phyloP scores from a whole-genome alignment of 2,329 filamentous ascomycete species.

The Aureobasidium subglaciale region DNA sequence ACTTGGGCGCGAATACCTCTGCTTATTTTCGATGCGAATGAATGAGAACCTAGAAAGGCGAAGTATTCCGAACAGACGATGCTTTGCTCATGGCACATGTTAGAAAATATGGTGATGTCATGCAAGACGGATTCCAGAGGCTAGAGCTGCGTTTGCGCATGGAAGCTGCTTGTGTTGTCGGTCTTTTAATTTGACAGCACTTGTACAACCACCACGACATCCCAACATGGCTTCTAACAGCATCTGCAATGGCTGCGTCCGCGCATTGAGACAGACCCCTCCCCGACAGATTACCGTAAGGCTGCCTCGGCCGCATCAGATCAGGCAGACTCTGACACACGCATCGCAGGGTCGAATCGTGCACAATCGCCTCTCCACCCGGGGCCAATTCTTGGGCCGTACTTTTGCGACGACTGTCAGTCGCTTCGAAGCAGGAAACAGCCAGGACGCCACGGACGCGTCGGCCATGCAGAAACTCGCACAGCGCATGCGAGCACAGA shows the following conservation, averaged over 20 bases:
- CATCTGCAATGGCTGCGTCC: conserved; percentile 22
- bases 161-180: conserved; percentile 2
- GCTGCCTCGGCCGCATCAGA: conserved; percentile 15
- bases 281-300: conserved; percentile 16
- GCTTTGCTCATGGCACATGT: background rate
- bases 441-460: conserved; percentile 2
- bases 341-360: background rate
- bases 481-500: conserved; percentile 17
- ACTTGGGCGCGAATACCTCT: too few relatives aligned
- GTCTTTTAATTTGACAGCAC: background rate
- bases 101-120: conserved; percentile 5
- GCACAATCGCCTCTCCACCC: background rate
- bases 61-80: too few relatives aligned
- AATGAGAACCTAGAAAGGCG: too few relatives aligned
- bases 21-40: too few relatives aligned
- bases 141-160: background rate
- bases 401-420: background rate
- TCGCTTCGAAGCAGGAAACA: background rate
- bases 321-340: conserved; percentile 7
- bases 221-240: conserved; percentile 20
- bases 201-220: background rate
- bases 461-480: conserved; percentile 18
- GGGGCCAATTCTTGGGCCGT: background rate
- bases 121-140: background rate
- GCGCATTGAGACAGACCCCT: conserved; percentile 19